phyloP scores from a whole-genome alignment of 805 yeast genomes.

The Scheffersomyces amazonensis region DNA sequence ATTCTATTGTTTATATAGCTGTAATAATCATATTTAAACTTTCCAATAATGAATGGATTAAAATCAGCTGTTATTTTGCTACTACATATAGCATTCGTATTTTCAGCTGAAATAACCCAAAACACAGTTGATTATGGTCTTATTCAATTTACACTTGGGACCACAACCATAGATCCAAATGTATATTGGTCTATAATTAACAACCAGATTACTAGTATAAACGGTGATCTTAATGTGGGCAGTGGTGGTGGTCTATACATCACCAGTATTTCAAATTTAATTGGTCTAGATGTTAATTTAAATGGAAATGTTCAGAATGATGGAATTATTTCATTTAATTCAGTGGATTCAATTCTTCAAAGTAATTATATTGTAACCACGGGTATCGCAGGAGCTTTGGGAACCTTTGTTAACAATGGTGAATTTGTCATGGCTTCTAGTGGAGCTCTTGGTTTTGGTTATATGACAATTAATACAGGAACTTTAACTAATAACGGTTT shows the following conservation, averaged over 20 bases:
- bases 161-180: slow-evolving; percentile 15
- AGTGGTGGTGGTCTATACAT: slow-evolving; percentile 23
- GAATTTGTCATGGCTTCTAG: slow-evolving; percentile 19
- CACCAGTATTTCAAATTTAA: slow-evolving; percentile 10
- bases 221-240: slow-evolving; percentile 19
- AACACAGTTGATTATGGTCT: slow-evolving; percentile 16
- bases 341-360: slow-evolving; percentile 18
- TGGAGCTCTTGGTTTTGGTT: slow-evolving; percentile 11
- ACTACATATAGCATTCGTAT: neutral
- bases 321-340: slow-evolving; percentile 22
- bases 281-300: slow-evolving; percentile 13
- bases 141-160: slow-evolving; percentile 15
- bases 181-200: slow-evolving; percentile 25
- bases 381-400: no score
- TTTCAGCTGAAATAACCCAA: slow-evolving; percentile 2
- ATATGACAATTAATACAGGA: slow-evolving; percentile 10
- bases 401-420: slow-evolving; percentile 22
- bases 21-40: neutral
- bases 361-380: slow-evolving; percentile 10
- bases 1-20: no score
- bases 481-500: slow-evolving; percentile 17
- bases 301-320: slow-evolving; percentile 11
- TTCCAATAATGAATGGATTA: neutral
- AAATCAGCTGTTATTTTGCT: neutral
- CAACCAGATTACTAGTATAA: slow-evolving; percentile 15